Percentiles rank a stretch among this genome's conserved stretches.
Conservation (phyloP, 768 basidiomycete genomes). For the Amanita pseudoporphyria region DNA sequence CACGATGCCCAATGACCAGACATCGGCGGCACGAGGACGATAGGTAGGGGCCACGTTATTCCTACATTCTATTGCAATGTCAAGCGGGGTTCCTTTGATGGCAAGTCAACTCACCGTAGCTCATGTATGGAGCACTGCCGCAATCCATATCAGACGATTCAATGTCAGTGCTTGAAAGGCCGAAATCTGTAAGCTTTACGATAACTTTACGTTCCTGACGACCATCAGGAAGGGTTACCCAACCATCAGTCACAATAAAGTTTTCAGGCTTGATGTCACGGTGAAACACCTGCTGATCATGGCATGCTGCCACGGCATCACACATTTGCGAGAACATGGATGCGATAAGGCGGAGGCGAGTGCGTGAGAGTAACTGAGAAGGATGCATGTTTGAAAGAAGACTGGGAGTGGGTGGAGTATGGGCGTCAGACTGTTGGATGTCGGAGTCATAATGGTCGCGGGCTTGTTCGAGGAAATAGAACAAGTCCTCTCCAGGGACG, state of each 20-base stretch:
- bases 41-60: constrained; percentile 96
- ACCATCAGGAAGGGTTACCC: constrained; percentile 41
- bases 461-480: constrained; percentile 96
- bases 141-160: constrained; percentile 96
- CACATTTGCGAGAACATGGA: constrained; percentile 99
- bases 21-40: constrained; percentile 89
- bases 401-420: constrained; percentile 89
- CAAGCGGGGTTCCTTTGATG: constrained; percentile 9
- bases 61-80: constrained; percentile 67
- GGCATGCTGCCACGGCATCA: constrained; percentile 91
- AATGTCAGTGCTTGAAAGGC: constrained; percentile 81
- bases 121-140: constrained; percentile 98
- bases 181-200: constrained; percentile 97
- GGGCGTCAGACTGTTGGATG: constrained; percentile 33
- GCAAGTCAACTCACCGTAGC: constrained; percentile 58
- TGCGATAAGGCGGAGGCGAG: constrained; percentile 85
- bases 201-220: constrained; percentile 76
- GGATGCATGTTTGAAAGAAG: constrained; percentile 79
- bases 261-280: constrained; percentile 99
- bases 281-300: constrained; percentile 85
- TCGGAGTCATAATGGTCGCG: constrained; percentile 73
- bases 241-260: constrained; percentile 88
- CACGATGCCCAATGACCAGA: constrained; percentile 98
- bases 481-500: constrained; percentile 94
- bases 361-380: constrained; percentile 73